Evolutionary conservation across 169 alveolate species (phyloP).

Genomic region (Eimeria praecox): DNA sequence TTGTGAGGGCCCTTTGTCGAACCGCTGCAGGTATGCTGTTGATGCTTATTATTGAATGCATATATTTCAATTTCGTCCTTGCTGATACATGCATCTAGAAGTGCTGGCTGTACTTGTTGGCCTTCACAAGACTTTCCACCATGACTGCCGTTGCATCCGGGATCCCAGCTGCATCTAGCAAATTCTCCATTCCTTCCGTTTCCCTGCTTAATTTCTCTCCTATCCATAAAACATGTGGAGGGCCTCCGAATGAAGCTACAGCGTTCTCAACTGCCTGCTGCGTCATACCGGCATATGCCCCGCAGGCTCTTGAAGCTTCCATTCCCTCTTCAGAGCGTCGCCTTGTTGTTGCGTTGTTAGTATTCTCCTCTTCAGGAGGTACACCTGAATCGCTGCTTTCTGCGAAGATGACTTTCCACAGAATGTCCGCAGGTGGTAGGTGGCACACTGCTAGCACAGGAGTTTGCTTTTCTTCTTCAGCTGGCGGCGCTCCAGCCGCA

Average conservation of each 20-base stretch:
- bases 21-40: not conserved
- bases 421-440: conserved; percentile 44
- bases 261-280: conserved; percentile 23
- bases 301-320: not conserved
- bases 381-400: not conserved
- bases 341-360: not conserved
- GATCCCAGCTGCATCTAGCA: conserved; percentile 21
- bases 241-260: conserved; percentile 33
- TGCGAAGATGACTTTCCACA: conserved; percentile 47
- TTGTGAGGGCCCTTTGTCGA: not conserved
- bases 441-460: conserved; percentile 59
- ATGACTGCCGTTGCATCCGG: conserved; percentile 54
- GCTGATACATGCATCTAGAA: not conserved
- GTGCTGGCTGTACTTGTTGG: conserved; percentile 23
- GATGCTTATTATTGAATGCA: not conserved
- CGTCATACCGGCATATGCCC: conserved; percentile 28
- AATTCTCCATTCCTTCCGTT: conserved; percentile 9
- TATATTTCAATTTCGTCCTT: not conserved
- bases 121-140: conserved; percentile 39
- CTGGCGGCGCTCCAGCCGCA: conserved; percentile 24
- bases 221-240: conserved; percentile 38
- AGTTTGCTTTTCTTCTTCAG: conserved; percentile 20
- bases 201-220: conserved; percentile 54
- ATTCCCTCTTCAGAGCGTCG: conserved; percentile 10
- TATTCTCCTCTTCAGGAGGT: conserved; percentile 25